Evolutionary conservation across 768 basidiomycete genomes (phyloP), one percentile per base, ranked within the genome.

Genomic region (Tricholoma bakamatsutake): DNA sequence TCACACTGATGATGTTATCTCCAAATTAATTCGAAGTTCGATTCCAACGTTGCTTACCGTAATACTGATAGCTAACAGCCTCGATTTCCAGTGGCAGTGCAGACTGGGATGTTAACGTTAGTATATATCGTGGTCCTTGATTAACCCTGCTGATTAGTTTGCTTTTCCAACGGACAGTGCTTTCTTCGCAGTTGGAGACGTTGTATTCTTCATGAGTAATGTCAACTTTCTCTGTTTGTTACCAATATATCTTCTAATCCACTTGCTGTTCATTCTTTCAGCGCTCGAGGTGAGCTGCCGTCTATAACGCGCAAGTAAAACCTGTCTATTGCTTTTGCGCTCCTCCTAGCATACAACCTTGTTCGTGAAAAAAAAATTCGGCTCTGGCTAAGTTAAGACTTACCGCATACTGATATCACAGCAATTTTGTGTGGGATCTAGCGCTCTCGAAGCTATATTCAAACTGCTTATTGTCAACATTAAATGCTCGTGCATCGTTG

Each of bases 391-490:
- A 21, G 17, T 3, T 35, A 27, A 30, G 18, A 34, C 28, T 57
- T 17, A 15, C 1, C 46, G 27, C n/a, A n/a, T 10, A 18, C n/a
- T 5, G 24, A 18, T 42, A 18, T 17, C 2, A 11, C 48, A 76
- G 77, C 17, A 80, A 79, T 60, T 80, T 80, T 61, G 55, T 79
- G 11, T 80, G 75, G 74, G 78, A 79, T 59, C 66, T 80, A 17
- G 69, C 76, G 10, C 65, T 80, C 11, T 71, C 76, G 1, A 79
- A 79, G 54, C 67, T 80, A 5, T 80, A 80, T 61, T 55, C 76
- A 28, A 80, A 80, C 54, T 78, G 76, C 52, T 66, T 79, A 3
- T 61, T 80, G 39, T 79, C 77, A 5, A 76, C 78, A 2, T 69
- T 80, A 21, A 80, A 80, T 51, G 74, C 78, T 24, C 72, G 78